Evolutionary conservation across 805 yeast species (phyloP), one percentile per base, ranked within the genome.

Genomic region (Suhomyces sp.): DNA sequence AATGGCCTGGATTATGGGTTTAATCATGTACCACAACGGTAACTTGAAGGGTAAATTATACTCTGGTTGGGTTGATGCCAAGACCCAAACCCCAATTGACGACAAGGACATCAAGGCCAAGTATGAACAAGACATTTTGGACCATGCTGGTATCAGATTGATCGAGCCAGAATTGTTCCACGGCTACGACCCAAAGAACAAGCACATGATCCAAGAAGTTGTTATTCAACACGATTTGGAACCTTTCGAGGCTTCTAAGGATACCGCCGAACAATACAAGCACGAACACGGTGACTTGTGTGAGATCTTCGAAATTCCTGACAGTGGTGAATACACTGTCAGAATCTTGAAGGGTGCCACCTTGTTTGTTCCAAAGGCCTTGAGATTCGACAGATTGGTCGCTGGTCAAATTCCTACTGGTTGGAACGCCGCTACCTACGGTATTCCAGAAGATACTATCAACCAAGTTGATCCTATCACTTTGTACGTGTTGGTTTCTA

Each of bases 1-100:
- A 78, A 92, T 94, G 96, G 98, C 99, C 47, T 94, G 98, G 97
- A 92, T 94, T 63, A 94, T 94, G 98, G 97, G 97, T 60, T 82
- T 88, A 68, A 92, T 94, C 77, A 90, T 89, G 76, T 94, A 94
- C 77, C 94, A 89, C 77, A 89, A 89, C 61, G 98, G 97, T 76
- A 79, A 80, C 68, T 78, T 89, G 66, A 89, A 89, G 82, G 92
- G 92, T 66, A 85, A 85, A 70, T 93, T 91, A 64, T 92, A 92
- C 78, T 79, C 94, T 46, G 98, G 98, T 63, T 94, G 99, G 99
- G 89, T 93, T 61, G 99, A 94, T 69, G 85, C 96, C 58, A 92
- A 93, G 81, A 84, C 97, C 55, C 85, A 82, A 60, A 85, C 83
- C 65, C 97, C 97, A 37, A 96, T 94, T 53, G 98, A 90, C 58